Evolutionary conservation across 1,284 basidiomycete species (phyloP).

Genomic region (Ganoderma resinaceum): DNA sequence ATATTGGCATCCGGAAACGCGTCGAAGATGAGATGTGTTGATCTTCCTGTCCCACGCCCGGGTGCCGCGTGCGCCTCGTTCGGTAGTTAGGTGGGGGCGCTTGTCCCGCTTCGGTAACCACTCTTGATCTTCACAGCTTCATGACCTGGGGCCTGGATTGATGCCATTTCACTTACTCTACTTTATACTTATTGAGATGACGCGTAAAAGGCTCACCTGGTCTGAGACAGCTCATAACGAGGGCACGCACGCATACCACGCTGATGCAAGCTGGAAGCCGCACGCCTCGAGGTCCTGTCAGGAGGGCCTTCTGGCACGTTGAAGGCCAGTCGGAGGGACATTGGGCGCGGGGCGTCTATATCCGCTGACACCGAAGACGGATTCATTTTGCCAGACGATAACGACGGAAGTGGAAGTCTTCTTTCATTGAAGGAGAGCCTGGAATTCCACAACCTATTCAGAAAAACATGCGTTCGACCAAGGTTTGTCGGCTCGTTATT

Average conservation of each 20-base stretch:
- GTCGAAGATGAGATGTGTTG: background rate
- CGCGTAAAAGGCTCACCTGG: background rate
- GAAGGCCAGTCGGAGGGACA: background rate
- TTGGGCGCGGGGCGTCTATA: background rate
- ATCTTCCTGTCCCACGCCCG: conserved; percentile 9
- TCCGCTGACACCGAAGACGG: background rate
- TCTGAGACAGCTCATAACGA: background rate
- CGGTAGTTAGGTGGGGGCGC: conserved; percentile 1
- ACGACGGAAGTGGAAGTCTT: background rate
- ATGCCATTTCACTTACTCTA: background rate
- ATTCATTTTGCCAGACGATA: background rate
- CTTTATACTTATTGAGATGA: background rate
- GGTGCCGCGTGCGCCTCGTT: background rate
- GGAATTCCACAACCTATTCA: background rate
- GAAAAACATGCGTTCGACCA: background rate
- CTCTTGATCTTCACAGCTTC: conserved; percentile 9
- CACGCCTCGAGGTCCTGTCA: background rate
- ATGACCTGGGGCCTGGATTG: background rate
- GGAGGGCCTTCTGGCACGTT: background rate
- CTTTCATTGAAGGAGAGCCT: background rate
- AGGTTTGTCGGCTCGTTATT: background rate
- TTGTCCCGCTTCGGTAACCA: conserved; percentile 1
- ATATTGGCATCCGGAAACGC: conserved; percentile 1
- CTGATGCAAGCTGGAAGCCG: background rate
- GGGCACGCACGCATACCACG: background rate